Evolutionary conservation across 2,329 filamentous ascomycete species (phyloP).

Genomic region (Cordyceps javanica): DNA sequence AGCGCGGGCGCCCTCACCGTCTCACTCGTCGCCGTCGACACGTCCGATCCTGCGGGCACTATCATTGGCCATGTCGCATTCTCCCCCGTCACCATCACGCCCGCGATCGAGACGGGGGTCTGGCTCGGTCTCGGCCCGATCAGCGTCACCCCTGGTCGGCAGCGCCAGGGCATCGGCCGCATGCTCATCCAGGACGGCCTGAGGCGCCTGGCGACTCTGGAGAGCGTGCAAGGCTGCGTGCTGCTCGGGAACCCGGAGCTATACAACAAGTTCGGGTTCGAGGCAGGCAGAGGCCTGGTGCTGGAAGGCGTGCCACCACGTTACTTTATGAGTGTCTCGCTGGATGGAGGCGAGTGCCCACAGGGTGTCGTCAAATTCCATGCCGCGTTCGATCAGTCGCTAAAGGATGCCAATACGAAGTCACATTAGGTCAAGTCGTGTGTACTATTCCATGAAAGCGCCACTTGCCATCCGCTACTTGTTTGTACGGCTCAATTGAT

Average conservation of each 20-base stretch:
- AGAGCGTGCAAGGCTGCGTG: conserved; percentile 3
- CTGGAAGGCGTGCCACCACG: neutral
- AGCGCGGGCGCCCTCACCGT: conserved; percentile 1
- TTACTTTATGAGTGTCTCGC: neutral
- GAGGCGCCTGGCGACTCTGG: neutral
- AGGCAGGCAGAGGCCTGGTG: neutral
- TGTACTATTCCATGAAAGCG: too few species aligned
- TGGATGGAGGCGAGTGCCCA: neutral
- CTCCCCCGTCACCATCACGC: conserved; percentile 1
- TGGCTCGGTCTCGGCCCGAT: conserved; percentile 8
- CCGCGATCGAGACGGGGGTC: neutral
- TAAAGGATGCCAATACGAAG: too few species aligned
- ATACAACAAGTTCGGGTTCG: conserved; percentile 1
- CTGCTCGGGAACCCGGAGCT: neutral
- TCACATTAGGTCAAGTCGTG: too few species aligned
- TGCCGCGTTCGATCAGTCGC: conserved; percentile 1
- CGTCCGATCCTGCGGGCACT: neutral
- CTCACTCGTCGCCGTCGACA: conserved; percentile 7
- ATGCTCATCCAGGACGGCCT: neutral
- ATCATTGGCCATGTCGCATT: conserved; percentile 7
- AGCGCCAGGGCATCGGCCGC: conserved; percentile 1
- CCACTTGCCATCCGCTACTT: too few species aligned
- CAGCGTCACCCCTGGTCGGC: neutral
- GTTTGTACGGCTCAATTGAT: too few species aligned
- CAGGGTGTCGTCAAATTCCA: conserved; percentile 1